A percentile compares a stretch with the other conserved stretches of the same genome.
phyloP scores from a whole-genome alignment of 768 basidiomycete species.

The Nidularia pulvinata region DNA sequence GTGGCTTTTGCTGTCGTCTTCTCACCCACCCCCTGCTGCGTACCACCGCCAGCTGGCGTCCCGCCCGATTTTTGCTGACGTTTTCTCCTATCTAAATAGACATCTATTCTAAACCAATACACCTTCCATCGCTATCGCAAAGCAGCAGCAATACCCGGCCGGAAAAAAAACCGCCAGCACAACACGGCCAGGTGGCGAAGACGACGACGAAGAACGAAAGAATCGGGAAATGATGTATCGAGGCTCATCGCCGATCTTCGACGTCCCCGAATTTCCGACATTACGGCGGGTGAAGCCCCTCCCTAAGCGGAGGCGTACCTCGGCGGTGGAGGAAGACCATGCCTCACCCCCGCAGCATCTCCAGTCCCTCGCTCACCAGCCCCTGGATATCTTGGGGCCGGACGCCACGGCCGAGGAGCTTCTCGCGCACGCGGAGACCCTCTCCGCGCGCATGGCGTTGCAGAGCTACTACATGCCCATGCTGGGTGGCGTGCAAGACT shows the following conservation, averaged over 20 bases:
- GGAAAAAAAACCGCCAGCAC: too few species aligned
- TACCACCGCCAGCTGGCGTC: too few species aligned
- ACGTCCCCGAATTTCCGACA: constrained; percentile 61
- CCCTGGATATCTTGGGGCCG: constrained; percentile 30
- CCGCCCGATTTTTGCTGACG: background rate
- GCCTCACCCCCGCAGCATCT: background rate
- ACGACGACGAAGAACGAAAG: constrained; percentile 1
- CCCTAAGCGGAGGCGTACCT: constrained; percentile 71
- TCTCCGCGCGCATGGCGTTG: constrained; percentile 59
- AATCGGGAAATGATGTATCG: constrained; percentile 44
- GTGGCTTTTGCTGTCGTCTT: too few species aligned
- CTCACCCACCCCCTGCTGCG: too few species aligned
- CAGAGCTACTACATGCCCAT: constrained; percentile 66
- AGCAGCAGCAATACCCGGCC: background rate
- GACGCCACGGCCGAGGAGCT: constrained; percentile 57
- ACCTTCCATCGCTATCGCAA: constrained; percentile 1
- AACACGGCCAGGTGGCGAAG: too few species aligned
- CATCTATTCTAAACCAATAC: constrained; percentile 3
- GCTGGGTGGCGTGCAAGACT: constrained; percentile 44
- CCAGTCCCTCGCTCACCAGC: constrained; percentile 2
- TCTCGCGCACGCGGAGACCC: constrained; percentile 52
- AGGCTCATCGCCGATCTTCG: constrained; percentile 59
- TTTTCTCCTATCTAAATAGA: background rate
- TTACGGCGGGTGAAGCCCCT: constrained; percentile 74
- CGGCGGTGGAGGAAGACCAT: constrained; percentile 2